Conservation (phyloP, 805 yeast species). For the Candida sonorensis region DNA sequence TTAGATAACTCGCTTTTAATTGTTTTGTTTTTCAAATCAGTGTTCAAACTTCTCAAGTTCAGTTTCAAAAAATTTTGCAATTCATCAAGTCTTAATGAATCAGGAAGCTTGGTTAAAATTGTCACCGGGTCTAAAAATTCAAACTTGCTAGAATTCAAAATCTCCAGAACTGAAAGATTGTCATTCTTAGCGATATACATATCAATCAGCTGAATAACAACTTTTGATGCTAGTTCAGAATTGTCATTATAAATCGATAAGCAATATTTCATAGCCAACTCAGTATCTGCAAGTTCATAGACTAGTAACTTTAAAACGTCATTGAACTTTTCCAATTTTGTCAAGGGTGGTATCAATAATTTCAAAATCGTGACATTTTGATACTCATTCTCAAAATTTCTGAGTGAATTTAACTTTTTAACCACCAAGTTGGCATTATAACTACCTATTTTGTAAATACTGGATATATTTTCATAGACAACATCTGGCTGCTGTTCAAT, state of each 20-base stretch:
- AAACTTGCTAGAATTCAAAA: slow-evolving; percentile 17
- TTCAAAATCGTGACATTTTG: slow-evolving; percentile 21
- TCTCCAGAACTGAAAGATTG: slow-evolving; percentile 22
- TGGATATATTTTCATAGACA: slow-evolving; percentile 28
- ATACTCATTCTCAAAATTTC: slow-evolving; percentile 3
- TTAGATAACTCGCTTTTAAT: slow-evolving; percentile 45
- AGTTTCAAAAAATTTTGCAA: slow-evolving; percentile 39
- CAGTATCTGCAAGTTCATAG: slow-evolving; percentile 48
- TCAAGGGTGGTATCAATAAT: slow-evolving; percentile 51
- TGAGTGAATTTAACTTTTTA: slow-evolving; percentile 11
- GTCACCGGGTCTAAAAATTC: slow-evolving; percentile 20
- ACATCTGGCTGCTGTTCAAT: slow-evolving; percentile 13
- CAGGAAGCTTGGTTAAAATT: slow-evolving; percentile 48
- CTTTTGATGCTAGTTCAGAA: slow-evolving; percentile 31
- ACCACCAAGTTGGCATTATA: slow-evolving; percentile 34
- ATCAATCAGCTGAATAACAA: slow-evolving; percentile 46
- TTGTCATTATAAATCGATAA: slow-evolving; percentile 35
- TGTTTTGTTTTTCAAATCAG: slow-evolving; percentile 32
- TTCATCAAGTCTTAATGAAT: slow-evolving; percentile 34
- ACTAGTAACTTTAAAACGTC: slow-evolving; percentile 58
- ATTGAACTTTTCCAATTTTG: slow-evolving; percentile 52
- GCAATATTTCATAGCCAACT: slow-evolving; percentile 58
- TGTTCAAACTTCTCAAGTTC: slow-evolving; percentile 35
- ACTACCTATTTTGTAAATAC: slow-evolving; percentile 26
- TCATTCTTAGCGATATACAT: slow-evolving; percentile 22